Evolutionary conservation across 306 rosid species (phyloP).

Genomic region (Corylus americana): DNA sequence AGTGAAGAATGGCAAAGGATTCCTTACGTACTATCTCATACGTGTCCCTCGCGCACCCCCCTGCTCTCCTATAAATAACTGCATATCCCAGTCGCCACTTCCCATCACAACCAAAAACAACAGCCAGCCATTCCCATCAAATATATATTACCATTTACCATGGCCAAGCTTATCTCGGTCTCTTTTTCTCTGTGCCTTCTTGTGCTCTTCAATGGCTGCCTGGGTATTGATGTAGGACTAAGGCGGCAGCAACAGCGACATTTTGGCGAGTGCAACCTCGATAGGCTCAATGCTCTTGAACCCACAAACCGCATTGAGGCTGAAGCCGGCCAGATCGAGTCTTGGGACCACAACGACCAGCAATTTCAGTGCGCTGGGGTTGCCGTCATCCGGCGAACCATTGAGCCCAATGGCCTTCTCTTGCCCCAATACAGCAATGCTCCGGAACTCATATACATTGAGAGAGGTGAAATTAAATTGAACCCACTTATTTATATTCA

Average conservation of each 20-base stretch:
- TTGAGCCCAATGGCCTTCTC: conserved; percentile 48
- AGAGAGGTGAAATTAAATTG: conserved; percentile 19
- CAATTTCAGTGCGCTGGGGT: conserved; percentile 42
- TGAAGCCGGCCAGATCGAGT: conserved; percentile 42
- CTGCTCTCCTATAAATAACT: not conserved
- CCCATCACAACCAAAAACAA: not conserved
- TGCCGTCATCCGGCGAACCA: conserved; percentile 27
- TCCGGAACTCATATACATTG: conserved; percentile 40
- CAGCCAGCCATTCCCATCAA: not conserved
- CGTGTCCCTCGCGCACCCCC: conserved; percentile 30
- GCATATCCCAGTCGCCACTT: not conserved
- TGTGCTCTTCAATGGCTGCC: conserved; percentile 39
- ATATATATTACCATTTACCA: conserved; percentile 21
- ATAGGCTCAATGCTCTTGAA: conserved; percentile 36
- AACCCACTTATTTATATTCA: no score
- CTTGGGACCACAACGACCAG: conserved; percentile 46
- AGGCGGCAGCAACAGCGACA: not conserved
- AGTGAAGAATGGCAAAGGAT: conserved; percentile 45
- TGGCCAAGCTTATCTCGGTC: conserved; percentile 48
- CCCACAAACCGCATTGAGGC: conserved; percentile 35
- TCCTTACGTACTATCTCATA: conserved; percentile 4
- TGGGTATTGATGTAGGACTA: conserved; percentile 17
- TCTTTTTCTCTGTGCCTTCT: conserved; percentile 44
- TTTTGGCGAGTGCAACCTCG: conserved; percentile 34
- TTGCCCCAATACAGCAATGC: conserved; percentile 46